Base-by-base conservation (phyloP, 257 asterid genomes). In the Ligustrum vulgare region DNA sequence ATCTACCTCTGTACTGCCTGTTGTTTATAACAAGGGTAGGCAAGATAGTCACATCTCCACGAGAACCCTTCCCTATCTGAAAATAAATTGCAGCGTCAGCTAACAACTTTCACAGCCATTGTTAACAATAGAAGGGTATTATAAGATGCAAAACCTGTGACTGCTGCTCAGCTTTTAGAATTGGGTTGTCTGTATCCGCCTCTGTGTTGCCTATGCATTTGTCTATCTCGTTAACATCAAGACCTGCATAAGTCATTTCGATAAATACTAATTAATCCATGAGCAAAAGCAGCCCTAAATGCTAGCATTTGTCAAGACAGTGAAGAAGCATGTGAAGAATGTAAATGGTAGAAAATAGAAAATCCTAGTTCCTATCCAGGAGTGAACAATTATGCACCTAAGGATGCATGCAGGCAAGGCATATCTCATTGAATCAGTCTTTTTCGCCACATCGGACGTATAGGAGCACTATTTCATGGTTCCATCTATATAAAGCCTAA, bases 31-130 rank as follows among this genome's bases (percentile, higher is more conserved):
- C 87, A 76, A 88, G 91, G 60, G 93, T 88, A 36, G 93, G 93
- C 80, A 88, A 86, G 78, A 88, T 88, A 28, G 93, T 88, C 76
- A 88, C 91, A 71, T 88, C 93, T 72, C 93, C 93, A 34, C 91
- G 90, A 31, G 86, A 20, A 10, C 87, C 90, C 77, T 86, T 84
- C 34, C 93, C 93, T 32, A 88, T 84, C 91, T 88, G 78, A 67
- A 79, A 56, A 74, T 31, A 74, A 41, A 54, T 70, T 6, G 62
- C 47, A 4, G 41, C 25, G 16, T 70, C 51, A 56, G 13, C 6
- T 45, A 41, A 22, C 23, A 70, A 23, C 73, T 70, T 69, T 13
- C 51, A 69, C 23, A 13, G 36, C 35, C 36, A 43, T 22, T 70
- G 62, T 11, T 2, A 23, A 51, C 22, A 70, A 22, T 32, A 5